Evolutionary conservation across 805 yeast genomes (phyloP).

Genomic region (Ogataea sp.): DNA sequence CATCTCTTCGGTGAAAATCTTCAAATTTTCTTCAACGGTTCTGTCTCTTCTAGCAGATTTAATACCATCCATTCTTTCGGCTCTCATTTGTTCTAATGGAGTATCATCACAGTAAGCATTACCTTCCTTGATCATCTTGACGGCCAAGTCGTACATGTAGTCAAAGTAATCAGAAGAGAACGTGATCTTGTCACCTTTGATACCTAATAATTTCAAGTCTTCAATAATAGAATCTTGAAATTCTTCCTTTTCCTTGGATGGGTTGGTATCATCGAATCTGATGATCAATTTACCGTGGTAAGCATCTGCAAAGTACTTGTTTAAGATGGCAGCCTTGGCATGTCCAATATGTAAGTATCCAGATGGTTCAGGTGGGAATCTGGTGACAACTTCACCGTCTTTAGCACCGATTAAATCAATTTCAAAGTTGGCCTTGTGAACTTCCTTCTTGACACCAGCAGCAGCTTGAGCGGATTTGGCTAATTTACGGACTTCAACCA

Average conservation of each 20-base stretch:
- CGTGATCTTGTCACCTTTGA: conserved; percentile 83
- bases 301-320: conserved; percentile 92
- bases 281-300: conserved; percentile 95
- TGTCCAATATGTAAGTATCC: conserved; percentile 99
- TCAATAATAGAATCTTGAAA: conserved; percentile 91
- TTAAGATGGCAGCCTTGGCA: conserved; percentile 95
- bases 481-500: conserved; percentile 66
- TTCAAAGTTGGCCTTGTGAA: conserved; percentile 91
- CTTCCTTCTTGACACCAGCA: conserved; percentile 65
- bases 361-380: conserved; percentile 99
- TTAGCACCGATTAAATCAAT: conserved; percentile 88
- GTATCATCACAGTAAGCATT: conserved; percentile 98
- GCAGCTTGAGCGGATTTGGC: conserved; percentile 36
- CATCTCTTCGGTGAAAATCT: conserved; percentile 86
- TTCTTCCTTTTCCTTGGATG: conserved; percentile 92
- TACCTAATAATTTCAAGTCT: conserved; percentile 84
- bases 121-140: conserved; percentile 87
- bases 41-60: conserved; percentile 90
- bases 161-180: conserved; percentile 93
- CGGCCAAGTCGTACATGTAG: conserved; percentile 79
- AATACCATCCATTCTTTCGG: conserved; percentile 97
- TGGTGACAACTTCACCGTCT: conserved; percentile 92
- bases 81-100: conserved; percentile 90
- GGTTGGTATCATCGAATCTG: conserved; percentile 98
- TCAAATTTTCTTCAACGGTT: conserved; percentile 84